Evolutionary conservation across 495 filamentous ascomycete genomes (phyloP), one percentile per base, ranked within the genome.

Genomic region (Penicillium macrosclerotiorum): DNA sequence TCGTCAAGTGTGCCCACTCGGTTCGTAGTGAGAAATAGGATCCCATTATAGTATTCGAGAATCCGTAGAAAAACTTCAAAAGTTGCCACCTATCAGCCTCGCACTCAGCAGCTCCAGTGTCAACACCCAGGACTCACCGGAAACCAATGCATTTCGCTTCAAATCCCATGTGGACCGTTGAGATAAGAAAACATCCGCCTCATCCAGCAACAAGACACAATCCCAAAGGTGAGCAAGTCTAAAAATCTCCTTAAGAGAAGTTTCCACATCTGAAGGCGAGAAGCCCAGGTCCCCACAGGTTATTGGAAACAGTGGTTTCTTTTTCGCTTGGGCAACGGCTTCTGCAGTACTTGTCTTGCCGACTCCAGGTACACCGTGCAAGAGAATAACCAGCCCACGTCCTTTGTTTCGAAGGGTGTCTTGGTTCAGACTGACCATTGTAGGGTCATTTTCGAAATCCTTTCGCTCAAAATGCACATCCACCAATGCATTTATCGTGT

Each of bases 11-110:
- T 60, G 20, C 66, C 64, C 9, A 73, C 60, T 8, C 58, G 55
- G 51, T 82, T 83, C 1, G 77, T 80, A 0, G 80, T 81, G 2
- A 83, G 58, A 50, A 82, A 79, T 0, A 82, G 63, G 19, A 82
- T 77, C 5, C 80, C 80, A 0, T 65, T 46, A 54, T 80, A 82
- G 53, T 78, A 83, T 37, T 83, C 78, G 0, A 83, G 62, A 0
- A 61, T 53, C 9, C 80, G 63, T 0, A 81, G 64, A 48, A 83
- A 82, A 29, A 78, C 70, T 62, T 17, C 27, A 33, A 9, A 4
- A 19, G 13, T 4, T 24, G 4, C 14, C 6, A 26, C 11, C 5
- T 27, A 20, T 33, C 17, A 42, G 24, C 14, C 11, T 39, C 16
- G 18, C 19, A n/a, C n/a, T n/a, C n/a, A n/a, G n/a, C n/a, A n/a